Conservation (phyloP, 805 yeast genomes). For the Torulaspora franciscae region DNA sequence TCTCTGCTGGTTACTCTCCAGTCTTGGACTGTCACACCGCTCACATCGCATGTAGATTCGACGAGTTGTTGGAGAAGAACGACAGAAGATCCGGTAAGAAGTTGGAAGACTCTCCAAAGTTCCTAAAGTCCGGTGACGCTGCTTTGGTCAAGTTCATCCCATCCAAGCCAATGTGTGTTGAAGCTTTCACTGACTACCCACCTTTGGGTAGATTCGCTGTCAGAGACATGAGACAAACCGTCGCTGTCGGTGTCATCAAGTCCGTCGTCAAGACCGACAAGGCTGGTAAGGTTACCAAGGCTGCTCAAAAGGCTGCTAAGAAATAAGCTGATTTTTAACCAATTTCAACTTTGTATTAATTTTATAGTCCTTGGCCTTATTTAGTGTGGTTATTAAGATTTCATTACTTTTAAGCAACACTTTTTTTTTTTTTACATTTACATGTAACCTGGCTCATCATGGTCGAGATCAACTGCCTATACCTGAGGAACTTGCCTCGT, state of each 20-base stretch:
- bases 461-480: slow-evolving; percentile 9
- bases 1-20: slow-evolving; percentile 87
- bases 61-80: slow-evolving; percentile 72
- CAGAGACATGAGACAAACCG: slow-evolving; percentile 99
- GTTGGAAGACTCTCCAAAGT: slow-evolving; percentile 84
- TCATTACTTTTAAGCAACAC: slow-evolving; percentile 8
- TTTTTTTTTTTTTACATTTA: background rate
- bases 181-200: slow-evolving; percentile 90
- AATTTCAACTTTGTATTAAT: slow-evolving; percentile 18
- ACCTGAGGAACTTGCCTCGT: slow-evolving; percentile 24
- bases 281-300: slow-evolving; percentile 95
- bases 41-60: slow-evolving; percentile 87
- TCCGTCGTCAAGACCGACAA: slow-evolving; percentile 80
- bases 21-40: slow-evolving; percentile 91
- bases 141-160: slow-evolving; percentile 88
- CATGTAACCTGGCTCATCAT: background rate
- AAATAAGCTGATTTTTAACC: slow-evolving; percentile 25
- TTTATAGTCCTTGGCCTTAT: slow-evolving; percentile 19
- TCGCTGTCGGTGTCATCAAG: slow-evolving; percentile 99
- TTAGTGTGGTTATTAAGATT: slow-evolving; percentile 13
- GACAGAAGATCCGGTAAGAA: slow-evolving; percentile 93
- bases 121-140: slow-evolving; percentile 94
- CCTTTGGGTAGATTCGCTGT: slow-evolving; percentile 97
- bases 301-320: slow-evolving; percentile 52
- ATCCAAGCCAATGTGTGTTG: slow-evolving; percentile 91